Evolutionary conservation across 805 yeast species (phyloP).

Genomic region (Ascoidea asiatica): DNA sequence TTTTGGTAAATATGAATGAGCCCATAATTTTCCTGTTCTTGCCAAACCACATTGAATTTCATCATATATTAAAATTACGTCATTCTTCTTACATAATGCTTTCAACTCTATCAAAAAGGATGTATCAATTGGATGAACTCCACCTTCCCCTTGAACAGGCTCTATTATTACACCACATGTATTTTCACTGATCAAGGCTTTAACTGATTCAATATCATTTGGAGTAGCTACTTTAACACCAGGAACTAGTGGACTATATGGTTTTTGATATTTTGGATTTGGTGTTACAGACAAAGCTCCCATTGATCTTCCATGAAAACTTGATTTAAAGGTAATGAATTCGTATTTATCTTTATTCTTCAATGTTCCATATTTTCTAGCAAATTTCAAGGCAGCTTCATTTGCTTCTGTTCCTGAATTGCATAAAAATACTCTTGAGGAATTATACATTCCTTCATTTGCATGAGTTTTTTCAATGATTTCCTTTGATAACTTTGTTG

Average conservation of each 20-base stretch:
- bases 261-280: conserved; percentile 83
- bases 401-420: conserved; percentile 74
- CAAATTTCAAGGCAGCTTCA: conserved; percentile 67
- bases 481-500: conserved; percentile 63
- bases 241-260: conserved; percentile 86
- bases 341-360: conserved; percentile 47
- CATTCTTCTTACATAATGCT: conserved; percentile 49
- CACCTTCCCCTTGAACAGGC: conserved; percentile 98
- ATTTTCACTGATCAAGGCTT: conserved; percentile 24
- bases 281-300: conserved; percentile 90
- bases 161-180: conserved; percentile 87
- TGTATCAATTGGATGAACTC: conserved; percentile 53
- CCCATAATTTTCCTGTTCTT: conserved; percentile 88
- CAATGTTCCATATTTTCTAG: conserved; percentile 65
- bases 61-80: conserved; percentile 75
- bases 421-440: conserved; percentile 58
- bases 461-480: conserved; percentile 55
- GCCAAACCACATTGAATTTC: conserved; percentile 97
- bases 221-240: conserved; percentile 63
- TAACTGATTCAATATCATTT: conserved; percentile 46
- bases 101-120: conserved; percentile 59
- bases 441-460: conserved; percentile 71
- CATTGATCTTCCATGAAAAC: conserved; percentile 93
- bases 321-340: conserved; percentile 72
- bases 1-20: conserved; percentile 60